phyloP scores from a whole-genome alignment of 176 grass and related monocot species.

The Ampelocalamus luodianensis region DNA sequence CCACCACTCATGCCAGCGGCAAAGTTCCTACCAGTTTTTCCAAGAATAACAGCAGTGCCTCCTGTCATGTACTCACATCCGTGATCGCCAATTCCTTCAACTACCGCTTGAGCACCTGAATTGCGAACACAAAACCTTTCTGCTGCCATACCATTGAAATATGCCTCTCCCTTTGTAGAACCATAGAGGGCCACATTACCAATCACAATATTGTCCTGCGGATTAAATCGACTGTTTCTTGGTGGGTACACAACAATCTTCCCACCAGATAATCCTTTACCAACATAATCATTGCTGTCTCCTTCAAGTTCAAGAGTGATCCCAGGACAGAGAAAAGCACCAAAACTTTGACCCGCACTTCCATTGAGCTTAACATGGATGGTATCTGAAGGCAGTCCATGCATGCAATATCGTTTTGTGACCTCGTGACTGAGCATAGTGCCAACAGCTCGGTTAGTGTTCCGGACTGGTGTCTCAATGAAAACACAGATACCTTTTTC shows the following conservation, averaged over 20 bases:
- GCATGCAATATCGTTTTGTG: constrained; percentile 52
- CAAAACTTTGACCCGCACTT: constrained; percentile 68
- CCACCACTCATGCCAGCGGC: constrained; percentile 80
- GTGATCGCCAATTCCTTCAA: constrained; percentile 75
- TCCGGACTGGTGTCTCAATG: constrained; percentile 45
- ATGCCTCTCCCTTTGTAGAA: constrained; percentile 64
- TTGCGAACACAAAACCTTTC: constrained; percentile 78
- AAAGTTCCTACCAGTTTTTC: constrained; percentile 73
- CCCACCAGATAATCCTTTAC: constrained; percentile 89
- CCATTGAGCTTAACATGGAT: constrained; percentile 66
- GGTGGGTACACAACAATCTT: constrained; percentile 71
- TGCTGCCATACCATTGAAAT: constrained; percentile 71
- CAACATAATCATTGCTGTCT: constrained; percentile 97
- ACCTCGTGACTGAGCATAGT: constrained; percentile 78
- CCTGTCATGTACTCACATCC: constrained; percentile 86
- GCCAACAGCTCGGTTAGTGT: constrained; percentile 65
- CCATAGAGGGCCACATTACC: constrained; percentile 77
- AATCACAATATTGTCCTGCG: constrained; percentile 65
- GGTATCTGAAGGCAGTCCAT: constrained; percentile 56
- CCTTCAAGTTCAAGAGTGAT: constrained; percentile 97
- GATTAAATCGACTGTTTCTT: constrained; percentile 57
- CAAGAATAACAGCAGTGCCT: constrained; percentile 66
- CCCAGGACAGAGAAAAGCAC: constrained; percentile 83
- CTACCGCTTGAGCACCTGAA: constrained; percentile 71
- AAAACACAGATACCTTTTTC: constrained; percentile 52